These are phyloP conservation scores for Fimicolochytrium jonesii DNA, from an alignment of 192 early-diverging fungal genomes.

Conservation along the genomic window DNA sequence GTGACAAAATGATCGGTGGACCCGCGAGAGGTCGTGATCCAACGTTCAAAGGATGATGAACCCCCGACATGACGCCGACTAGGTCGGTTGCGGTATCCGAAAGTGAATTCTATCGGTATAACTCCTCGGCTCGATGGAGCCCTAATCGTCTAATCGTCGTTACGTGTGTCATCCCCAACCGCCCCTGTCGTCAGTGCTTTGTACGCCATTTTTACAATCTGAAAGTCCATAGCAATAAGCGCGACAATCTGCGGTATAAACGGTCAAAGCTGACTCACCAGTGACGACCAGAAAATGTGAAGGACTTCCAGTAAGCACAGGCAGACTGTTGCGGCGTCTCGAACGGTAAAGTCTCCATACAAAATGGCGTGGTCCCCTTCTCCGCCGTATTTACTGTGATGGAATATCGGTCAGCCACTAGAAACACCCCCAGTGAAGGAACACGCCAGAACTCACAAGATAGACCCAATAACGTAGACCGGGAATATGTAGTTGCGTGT, in stretches of 20 bases:
- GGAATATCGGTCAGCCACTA: background rate
- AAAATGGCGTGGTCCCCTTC: background rate
- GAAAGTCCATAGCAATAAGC: background rate
- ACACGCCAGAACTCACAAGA: constrained; percentile 18
- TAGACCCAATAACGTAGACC: constrained; percentile 22
- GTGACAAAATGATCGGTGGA: too few species aligned
- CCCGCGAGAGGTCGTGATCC: too few species aligned
- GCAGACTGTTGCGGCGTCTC: background rate
- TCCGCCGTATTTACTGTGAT: constrained; percentile 10
- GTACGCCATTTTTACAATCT: constrained; percentile 46
- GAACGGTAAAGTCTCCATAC: background rate
- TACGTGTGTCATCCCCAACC: constrained; percentile 44
- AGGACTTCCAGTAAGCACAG: constrained; percentile 29
- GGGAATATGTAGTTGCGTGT: constrained; percentile 33
- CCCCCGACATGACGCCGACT: too few species aligned
- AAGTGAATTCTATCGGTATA: too few species aligned
- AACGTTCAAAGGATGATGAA: too few species aligned
- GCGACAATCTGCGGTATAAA: background rate
- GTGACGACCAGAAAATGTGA: constrained; percentile 32
- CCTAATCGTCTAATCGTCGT: constrained; percentile 28
- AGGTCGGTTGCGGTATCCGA: too few species aligned
- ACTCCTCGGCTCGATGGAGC: too few species aligned
- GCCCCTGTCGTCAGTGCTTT: constrained; percentile 36
- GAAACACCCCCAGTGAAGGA: background rate
- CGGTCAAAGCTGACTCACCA: constrained; percentile 16